Conservation (phyloP, 306 rosid species). For the Astragalus membranaceus region DNA sequence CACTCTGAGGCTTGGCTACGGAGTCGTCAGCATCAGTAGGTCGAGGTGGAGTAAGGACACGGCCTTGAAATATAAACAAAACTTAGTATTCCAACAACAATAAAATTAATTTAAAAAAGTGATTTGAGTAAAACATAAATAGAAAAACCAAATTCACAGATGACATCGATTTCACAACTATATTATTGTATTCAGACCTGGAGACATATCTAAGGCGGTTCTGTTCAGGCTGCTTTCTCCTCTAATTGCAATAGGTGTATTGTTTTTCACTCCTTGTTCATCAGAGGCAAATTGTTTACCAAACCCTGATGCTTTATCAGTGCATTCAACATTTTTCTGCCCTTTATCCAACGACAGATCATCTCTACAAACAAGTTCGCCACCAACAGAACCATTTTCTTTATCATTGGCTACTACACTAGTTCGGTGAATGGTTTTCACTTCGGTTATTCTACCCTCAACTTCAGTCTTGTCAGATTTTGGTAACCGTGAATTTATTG, state of each 20-base stretch:
- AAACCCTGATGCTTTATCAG: slow-evolving; percentile 45
- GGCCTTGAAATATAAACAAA: slow-evolving; percentile 44
- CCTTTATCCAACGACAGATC: slow-evolving; percentile 44
- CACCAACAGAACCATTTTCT: slow-evolving; percentile 47
- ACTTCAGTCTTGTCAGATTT: slow-evolving; percentile 47
- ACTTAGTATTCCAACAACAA: slow-evolving; percentile 7
- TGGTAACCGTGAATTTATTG: slow-evolving; percentile 36
- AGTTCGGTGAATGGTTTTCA: slow-evolving; percentile 37
- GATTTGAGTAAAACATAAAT: not conserved
- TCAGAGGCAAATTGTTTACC: slow-evolving; percentile 34
- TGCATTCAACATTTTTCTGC: slow-evolving; percentile 38
- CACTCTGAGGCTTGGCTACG: slow-evolving; percentile 34
- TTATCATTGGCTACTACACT: slow-evolving; percentile 42
- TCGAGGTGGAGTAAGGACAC: slow-evolving; percentile 34
- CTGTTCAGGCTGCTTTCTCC: slow-evolving; percentile 50
- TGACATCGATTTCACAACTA: not conserved
- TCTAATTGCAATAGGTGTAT: slow-evolving; percentile 28
- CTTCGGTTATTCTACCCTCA: slow-evolving; percentile 43
- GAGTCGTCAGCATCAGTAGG: slow-evolving; percentile 38
- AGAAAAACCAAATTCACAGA: slow-evolving; percentile 4
- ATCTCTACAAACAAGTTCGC: slow-evolving; percentile 37
- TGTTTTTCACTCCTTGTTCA: slow-evolving; percentile 45
- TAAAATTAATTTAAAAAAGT: not conserved
- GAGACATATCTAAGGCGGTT: slow-evolving; percentile 40
- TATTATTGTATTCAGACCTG: slow-evolving; percentile 47